Conservation (phyloP, 2,329 filamentous ascomycete genomes). For the Scorias spongiosa region DNA sequence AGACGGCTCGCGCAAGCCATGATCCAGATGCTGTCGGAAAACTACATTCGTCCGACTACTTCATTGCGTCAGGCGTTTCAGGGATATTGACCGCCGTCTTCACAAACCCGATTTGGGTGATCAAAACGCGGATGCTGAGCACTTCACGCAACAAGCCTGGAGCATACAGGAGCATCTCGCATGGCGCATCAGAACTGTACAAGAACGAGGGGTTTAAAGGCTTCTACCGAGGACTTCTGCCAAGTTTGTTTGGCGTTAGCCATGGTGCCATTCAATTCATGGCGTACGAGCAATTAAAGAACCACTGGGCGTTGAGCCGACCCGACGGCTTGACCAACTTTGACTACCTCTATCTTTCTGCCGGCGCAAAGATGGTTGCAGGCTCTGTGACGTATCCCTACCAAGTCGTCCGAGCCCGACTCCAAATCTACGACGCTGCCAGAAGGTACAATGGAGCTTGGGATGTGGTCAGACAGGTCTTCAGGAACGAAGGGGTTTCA, state of each 20-base stretch:
- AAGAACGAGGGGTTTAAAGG: constrained; percentile 57
- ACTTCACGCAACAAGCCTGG: constrained; percentile 58
- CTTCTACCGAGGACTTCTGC: constrained; percentile 76
- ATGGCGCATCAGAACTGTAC: constrained; percentile 54
- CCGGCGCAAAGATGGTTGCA: constrained; percentile 70
- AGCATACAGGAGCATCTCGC: constrained; percentile 65
- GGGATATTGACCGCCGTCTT: constrained; percentile 64
- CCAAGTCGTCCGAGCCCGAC: constrained; percentile 72
- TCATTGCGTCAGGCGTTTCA: constrained; percentile 53
- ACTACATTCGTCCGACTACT: constrained; percentile 58
- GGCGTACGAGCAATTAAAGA: constrained; percentile 68
- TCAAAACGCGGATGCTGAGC: constrained; percentile 94
- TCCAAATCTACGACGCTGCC: constrained; percentile 80
- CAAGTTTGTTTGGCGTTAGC: constrained; percentile 70
- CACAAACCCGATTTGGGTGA: constrained; percentile 94
- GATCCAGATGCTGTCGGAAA: constrained; percentile 10
- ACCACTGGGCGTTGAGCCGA: constrained; percentile 35
- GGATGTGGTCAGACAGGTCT: constrained; percentile 61
- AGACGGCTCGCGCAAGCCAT: constrained; percentile 9
- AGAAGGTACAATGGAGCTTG: constrained; percentile 54
- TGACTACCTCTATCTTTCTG: constrained; percentile 69
- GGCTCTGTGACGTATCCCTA: constrained; percentile 89
- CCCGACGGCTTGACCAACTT: constrained; percentile 44
- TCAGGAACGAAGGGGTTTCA: constrained; percentile 58
- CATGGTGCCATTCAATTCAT: constrained; percentile 94